phyloP scores from a whole-genome alignment of 2,329 filamentous ascomycete genomes.

The Gaeumannomyces tritici region DNA sequence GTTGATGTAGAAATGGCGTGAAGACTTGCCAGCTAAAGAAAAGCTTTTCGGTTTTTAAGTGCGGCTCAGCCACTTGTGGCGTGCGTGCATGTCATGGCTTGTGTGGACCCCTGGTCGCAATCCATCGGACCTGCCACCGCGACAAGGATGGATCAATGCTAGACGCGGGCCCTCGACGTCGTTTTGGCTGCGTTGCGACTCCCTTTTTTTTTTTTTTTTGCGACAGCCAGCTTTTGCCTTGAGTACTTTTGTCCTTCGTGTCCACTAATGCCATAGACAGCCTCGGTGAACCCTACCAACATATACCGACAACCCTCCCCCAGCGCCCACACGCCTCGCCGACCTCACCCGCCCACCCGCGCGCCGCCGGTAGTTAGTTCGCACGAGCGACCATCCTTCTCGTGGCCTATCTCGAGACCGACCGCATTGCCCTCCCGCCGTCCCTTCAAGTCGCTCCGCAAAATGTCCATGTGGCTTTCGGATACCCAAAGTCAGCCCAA shows the following conservation, averaged over 20 bases:
- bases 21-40: too few relatives aligned
- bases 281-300: too few relatives aligned
- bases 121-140: neutral
- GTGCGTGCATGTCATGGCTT: neutral
- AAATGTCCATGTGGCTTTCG: constrained; percentile 90
- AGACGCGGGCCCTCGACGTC: neutral
- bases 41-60: neutral
- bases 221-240: neutral
- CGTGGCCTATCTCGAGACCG: neutral
- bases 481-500: constrained; percentile 77
- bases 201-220: too few relatives aligned
- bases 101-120: neutral
- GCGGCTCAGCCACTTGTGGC: neutral
- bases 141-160: neutral
- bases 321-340: neutral
- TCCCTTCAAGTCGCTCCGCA: neutral
- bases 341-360: too few relatives aligned
- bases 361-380: too few relatives aligned
- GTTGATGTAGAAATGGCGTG: too few relatives aligned
- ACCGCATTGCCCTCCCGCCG: neutral
- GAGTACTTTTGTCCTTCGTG: neutral
- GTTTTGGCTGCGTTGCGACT: neutral
- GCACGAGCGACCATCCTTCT: too few relatives aligned
- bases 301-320: neutral
- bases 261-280: neutral